phyloP scores from a whole-genome alignment of 768 basidiomycete species.

The Rhizopogon sp. region DNA sequence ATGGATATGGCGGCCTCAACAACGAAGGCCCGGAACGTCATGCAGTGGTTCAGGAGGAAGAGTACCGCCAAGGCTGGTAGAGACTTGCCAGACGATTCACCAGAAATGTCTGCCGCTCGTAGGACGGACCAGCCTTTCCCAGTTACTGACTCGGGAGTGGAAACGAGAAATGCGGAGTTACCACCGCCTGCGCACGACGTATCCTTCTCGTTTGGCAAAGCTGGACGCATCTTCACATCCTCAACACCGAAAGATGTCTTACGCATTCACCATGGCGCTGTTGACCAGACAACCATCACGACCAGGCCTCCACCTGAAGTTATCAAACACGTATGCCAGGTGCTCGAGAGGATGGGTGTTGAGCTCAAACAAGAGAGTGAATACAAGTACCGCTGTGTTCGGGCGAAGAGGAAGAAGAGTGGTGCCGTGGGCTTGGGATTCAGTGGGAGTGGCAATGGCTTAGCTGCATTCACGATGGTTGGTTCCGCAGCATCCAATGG shows the following conservation, averaged over 20 bases:
- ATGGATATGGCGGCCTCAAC: slow-evolving; percentile 63
- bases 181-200: slow-evolving; percentile 16
- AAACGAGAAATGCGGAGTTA: slow-evolving; percentile 13
- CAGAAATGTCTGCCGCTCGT: slow-evolving; percentile 8
- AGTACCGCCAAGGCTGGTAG: slow-evolving; percentile 41
- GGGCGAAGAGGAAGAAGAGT: slow-evolving; percentile 68
- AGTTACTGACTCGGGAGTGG: slow-evolving; percentile 22
- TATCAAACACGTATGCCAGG: slow-evolving; percentile 76
- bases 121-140: slow-evolving; percentile 23
- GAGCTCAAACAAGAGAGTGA: slow-evolving; percentile 86
- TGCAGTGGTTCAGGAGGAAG: slow-evolving; percentile 94
- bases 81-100: slow-evolving; percentile 18
- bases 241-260: slow-evolving; percentile 43
- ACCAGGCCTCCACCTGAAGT: slow-evolving; percentile 81
- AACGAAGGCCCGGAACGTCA: slow-evolving; percentile 90
- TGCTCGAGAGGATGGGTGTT: slow-evolving; percentile 86
- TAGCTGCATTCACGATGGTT: slow-evolving; percentile 73
- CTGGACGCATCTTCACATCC: slow-evolving; percentile 28
- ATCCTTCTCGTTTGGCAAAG: slow-evolving; percentile 35
- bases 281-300: slow-evolving; percentile 88
- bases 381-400: slow-evolving; percentile 83
- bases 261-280: slow-evolving; percentile 86
- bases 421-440: slow-evolving; percentile 40
- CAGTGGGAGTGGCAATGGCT: slow-evolving; percentile 36
- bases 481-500: slow-evolving; percentile 84